Evolutionary conservation across 2,329 filamentous ascomycete genomes (phyloP).

Genomic region (Fusarium decemcellulare): DNA sequence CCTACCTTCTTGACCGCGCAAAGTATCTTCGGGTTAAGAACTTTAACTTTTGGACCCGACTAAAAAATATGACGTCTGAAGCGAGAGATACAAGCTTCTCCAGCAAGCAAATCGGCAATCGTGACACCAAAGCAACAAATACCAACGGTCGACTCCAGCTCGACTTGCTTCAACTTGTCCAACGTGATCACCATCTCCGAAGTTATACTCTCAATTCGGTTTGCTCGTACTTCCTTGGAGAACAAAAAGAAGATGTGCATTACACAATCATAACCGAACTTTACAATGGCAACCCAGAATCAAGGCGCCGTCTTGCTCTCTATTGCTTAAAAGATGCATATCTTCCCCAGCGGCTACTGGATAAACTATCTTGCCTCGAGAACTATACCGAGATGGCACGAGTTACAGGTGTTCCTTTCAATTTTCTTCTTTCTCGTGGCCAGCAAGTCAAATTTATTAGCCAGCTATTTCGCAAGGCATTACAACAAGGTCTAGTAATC

Average conservation of each 20-base stretch:
- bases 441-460: slow-evolving; percentile 99
- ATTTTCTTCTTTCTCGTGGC: slow-evolving; percentile 89
- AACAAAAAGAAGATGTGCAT: slow-evolving; percentile 99
- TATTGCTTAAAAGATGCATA: slow-evolving; percentile 99
- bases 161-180: slow-evolving; percentile 93
- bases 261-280: slow-evolving; percentile 99
- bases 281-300: slow-evolving; percentile 96
- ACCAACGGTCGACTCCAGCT: slow-evolving; percentile 94
- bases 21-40: slow-evolving; percentile 82
- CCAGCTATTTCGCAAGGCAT: slow-evolving; percentile 94
- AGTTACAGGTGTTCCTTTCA: slow-evolving; percentile 98
- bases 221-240: slow-evolving; percentile 92
- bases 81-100: slow-evolving; percentile 89
- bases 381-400: slow-evolving; percentile 99
- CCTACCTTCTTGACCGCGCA: slow-evolving; percentile 91
- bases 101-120: slow-evolving; percentile 98
- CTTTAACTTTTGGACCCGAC: slow-evolving; percentile 90
- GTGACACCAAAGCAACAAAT: slow-evolving; percentile 94
- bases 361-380: slow-evolving; percentile 97
- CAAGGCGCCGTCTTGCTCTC: slow-evolving; percentile 88
- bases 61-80: slow-evolving; percentile 78
- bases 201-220: slow-evolving; percentile 99
- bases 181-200: slow-evolving; percentile 95
- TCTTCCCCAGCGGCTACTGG: slow-evolving; percentile 92
- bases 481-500: slow-evolving; percentile 94